phyloP scores from a whole-genome alignment of 768 basidiomycete genomes.

The Russula sp. region DNA sequence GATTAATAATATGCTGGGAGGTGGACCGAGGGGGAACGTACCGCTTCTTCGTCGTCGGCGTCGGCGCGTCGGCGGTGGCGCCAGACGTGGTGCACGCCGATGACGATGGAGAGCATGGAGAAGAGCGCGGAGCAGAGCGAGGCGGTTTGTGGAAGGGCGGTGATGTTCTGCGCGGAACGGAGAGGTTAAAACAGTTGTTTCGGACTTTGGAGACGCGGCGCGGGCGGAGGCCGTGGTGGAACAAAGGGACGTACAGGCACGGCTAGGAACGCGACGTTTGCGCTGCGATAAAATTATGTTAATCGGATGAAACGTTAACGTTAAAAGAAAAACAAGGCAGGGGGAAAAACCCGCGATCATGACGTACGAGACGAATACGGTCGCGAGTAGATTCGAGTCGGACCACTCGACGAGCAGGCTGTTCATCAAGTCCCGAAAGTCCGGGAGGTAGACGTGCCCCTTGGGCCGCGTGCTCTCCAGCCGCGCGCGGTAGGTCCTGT shows the following conservation, averaged over 20 bases:
- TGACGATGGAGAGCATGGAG: slow-evolving; percentile 22
- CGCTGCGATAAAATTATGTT: neutral
- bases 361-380: slow-evolving; percentile 16
- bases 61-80: slow-evolving; percentile 24
- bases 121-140: slow-evolving; percentile 23
- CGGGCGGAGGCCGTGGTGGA: no score
- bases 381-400: slow-evolving; percentile 12
- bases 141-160: slow-evolving; percentile 6
- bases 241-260: neutral
- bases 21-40: neutral
- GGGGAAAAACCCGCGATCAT: no score
- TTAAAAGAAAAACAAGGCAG: no score
- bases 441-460: slow-evolving; percentile 11
- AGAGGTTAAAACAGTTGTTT: no score
- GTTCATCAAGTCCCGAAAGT: slow-evolving; percentile 1
- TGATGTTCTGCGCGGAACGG: neutral
- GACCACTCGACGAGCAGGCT: slow-evolving; percentile 14
- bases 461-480: slow-evolving; percentile 6
- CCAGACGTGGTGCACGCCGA: slow-evolving; percentile 27
- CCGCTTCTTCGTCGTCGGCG: slow-evolving; percentile 14
- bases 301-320: no score
- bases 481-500: slow-evolving; percentile 6
- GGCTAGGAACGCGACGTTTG: slow-evolving; percentile 9
- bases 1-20: neutral
- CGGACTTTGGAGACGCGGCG: no score